These are phyloP conservation scores for Penicillium pulvis DNA, from an alignment of 495 filamentous ascomycete genomes.

Conservation along the genomic window DNA sequence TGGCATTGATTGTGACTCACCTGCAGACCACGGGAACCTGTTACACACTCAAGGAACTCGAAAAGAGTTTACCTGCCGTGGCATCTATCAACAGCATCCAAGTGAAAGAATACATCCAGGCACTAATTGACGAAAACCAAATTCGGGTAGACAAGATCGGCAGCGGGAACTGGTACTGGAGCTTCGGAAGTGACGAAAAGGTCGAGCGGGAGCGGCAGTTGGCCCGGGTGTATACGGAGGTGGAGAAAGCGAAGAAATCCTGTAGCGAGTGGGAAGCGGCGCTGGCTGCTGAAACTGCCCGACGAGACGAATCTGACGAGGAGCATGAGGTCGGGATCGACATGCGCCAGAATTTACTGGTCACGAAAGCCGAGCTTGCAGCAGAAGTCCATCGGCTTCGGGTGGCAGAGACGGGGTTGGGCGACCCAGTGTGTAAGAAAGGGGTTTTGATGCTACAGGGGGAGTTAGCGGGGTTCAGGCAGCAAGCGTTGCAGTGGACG, in stretches of 20 bases:
- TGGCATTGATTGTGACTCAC: conserved; percentile 61
- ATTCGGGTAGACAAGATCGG: conserved; percentile 79
- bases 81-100: conserved; percentile 70
- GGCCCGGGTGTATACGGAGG: conserved; percentile 54
- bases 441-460: conserved; percentile 53
- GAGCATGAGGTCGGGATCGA: neutral
- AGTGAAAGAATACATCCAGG: conserved; percentile 70
- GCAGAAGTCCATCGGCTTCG: conserved; percentile 29
- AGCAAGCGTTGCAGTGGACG: conserved; percentile 55
- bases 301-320: conserved; percentile 19
- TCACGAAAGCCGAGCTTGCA: conserved; percentile 29
- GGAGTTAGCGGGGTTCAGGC: conserved; percentile 49
- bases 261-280: conserved; percentile 23
- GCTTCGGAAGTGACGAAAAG: conserved; percentile 66
- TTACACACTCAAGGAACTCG: conserved; percentile 74
- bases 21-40: conserved; percentile 64
- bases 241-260: conserved; percentile 48
- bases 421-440: conserved; percentile 49
- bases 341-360: conserved; percentile 23
- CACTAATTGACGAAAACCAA: conserved; percentile 62
- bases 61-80: conserved; percentile 66
- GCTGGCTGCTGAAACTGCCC: conserved; percentile 26
- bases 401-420: conserved; percentile 22
- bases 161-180: conserved; percentile 83
- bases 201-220: conserved; percentile 50